Percentiles rank a stretch among this genome's conserved stretches.
phyloP scores from a whole-genome alignment of 257 asterid species.

The Anisodus acutangulus region DNA sequence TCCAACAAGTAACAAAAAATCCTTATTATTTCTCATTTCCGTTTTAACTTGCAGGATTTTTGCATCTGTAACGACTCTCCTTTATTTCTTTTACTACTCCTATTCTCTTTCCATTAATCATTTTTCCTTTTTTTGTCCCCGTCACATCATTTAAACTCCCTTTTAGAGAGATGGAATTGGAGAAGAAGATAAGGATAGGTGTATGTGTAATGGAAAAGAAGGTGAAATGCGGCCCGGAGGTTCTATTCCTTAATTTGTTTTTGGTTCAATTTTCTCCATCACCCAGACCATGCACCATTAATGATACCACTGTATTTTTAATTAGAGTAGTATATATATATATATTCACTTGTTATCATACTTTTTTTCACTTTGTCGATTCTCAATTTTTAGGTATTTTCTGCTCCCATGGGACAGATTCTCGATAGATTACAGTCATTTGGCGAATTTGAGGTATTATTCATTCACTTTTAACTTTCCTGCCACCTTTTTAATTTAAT shows the following conservation, averaged over 20 bases:
- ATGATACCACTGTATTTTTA: slow-evolving; percentile 22
- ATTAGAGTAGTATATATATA: neutral
- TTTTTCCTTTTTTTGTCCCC: neutral
- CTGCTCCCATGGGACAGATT: slow-evolving; percentile 90
- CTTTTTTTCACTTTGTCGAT: neutral
- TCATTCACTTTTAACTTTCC: neutral
- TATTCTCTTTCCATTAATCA: neutral
- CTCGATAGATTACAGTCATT: slow-evolving; percentile 82
- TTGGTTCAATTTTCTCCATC: neutral
- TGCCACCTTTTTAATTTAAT: neutral
- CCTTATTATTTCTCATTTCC: neutral
- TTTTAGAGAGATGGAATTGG: slow-evolving; percentile 45
- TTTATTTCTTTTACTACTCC: neutral
- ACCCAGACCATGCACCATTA: slow-evolving; percentile 39
- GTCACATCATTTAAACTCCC: neutral
- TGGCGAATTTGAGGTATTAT: slow-evolving; percentile 82
- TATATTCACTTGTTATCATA: neutral
- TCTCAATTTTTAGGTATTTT: slow-evolving; percentile 53
- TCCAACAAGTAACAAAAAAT: neutral
- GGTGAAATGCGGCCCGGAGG: slow-evolving; percentile 99
- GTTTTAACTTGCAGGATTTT: slow-evolving; percentile 22
- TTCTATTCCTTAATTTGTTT: slow-evolving; percentile 49
- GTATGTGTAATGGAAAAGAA: slow-evolving; percentile 99
- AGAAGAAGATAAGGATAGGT: slow-evolving; percentile 69
- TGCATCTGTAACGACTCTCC: slow-evolving; percentile 23